Conservation (phyloP, 257 asterid genomes). For the Nicotiana tabacum region DNA sequence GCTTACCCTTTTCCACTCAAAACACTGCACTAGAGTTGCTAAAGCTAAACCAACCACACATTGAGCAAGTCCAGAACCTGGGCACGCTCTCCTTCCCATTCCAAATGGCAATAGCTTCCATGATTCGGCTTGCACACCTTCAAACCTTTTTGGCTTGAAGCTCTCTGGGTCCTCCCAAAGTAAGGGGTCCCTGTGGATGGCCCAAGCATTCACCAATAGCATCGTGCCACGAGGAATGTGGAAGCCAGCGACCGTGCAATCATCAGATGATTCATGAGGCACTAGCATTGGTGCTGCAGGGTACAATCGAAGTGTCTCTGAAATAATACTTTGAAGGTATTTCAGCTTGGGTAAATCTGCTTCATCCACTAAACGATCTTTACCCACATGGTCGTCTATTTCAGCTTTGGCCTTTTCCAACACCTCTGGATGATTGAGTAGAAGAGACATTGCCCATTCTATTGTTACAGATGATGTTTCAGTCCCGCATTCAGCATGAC, state of each 20-base stretch:
- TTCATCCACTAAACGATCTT: conserved; percentile 37
- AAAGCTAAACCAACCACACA: conserved; percentile 40
- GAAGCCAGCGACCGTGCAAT: conserved; percentile 46
- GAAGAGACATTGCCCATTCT: conserved; percentile 60
- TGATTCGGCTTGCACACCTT: conserved; percentile 20
- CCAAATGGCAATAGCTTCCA: conserved; percentile 53
- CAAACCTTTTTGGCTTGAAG: conserved; percentile 56
- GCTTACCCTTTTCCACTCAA: conserved; percentile 46
- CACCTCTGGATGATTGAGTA: conserved; percentile 51
- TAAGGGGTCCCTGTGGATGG: conserved; percentile 55
- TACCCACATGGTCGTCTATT: conserved; percentile 39
- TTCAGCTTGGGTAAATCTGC: conserved; percentile 44
- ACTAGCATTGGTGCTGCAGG: conserved; percentile 50
- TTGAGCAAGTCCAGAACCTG: conserved; percentile 51
- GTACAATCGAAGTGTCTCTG: conserved; percentile 41
- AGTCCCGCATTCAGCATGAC: conserved; percentile 42
- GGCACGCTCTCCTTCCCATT: conserved; percentile 72
- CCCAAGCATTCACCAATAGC: conserved; percentile 58
- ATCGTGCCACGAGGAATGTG: conserved; percentile 52
- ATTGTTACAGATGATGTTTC: conserved; percentile 48
- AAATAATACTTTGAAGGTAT: conserved; percentile 40
- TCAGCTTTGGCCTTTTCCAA: conserved; percentile 51
- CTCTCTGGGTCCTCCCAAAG: conserved; percentile 48
- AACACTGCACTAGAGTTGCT: conserved; percentile 53
- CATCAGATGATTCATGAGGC: conserved; percentile 49